Evolutionary conservation across 1,139 yeast genomes (phyloP).

Genomic region (Taphrina flavorubra): DNA sequence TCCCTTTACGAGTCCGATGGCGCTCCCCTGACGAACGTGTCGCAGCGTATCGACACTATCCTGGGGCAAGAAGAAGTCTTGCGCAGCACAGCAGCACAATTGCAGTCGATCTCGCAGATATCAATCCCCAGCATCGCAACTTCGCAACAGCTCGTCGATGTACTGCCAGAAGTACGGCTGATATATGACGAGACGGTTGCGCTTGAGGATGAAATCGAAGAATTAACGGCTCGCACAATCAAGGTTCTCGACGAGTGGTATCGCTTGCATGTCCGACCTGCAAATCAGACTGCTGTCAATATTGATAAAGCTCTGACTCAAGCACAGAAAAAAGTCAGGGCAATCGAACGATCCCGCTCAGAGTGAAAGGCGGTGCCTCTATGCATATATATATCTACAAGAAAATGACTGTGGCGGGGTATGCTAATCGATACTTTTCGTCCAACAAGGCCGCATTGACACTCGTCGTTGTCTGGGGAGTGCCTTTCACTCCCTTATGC

Average conservation of each 20-base stretch:
- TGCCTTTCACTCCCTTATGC: not conserved
- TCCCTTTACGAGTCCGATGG: not conserved
- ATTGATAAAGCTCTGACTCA: not conserved
- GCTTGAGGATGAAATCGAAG: slow-evolving; percentile 4
- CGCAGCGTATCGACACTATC: not conserved
- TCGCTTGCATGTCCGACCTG: slow-evolving; percentile 13
- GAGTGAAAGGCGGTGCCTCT: not conserved
- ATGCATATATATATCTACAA: slow-evolving; percentile 1
- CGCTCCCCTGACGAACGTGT: not conserved
- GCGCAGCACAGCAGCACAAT: not conserved
- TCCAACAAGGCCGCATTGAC: slow-evolving; percentile 34
- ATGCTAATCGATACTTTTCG: slow-evolving; percentile 18
- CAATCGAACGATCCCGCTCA: not conserved
- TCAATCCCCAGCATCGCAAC: slow-evolving; percentile 10
- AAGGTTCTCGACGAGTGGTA: slow-evolving; percentile 26
- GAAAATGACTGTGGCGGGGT: slow-evolving; percentile 22
- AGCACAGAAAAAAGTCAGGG: slow-evolving; percentile 7
- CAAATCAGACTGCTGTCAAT: not conserved
- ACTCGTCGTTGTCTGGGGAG: not conserved
- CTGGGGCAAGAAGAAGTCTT: slow-evolving; percentile 8
- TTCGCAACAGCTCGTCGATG: slow-evolving; percentile 4
- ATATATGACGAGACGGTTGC: not conserved
- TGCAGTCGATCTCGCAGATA: slow-evolving; percentile 1
- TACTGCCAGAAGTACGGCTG: slow-evolving; percentile 12
- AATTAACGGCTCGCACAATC: slow-evolving; percentile 7